A percentile compares a stretch with the other conserved stretches of the same genome.
phyloP scores from a whole-genome alignment of 176 grass and related monocot genomes.

The Oryza meridionalis region DNA sequence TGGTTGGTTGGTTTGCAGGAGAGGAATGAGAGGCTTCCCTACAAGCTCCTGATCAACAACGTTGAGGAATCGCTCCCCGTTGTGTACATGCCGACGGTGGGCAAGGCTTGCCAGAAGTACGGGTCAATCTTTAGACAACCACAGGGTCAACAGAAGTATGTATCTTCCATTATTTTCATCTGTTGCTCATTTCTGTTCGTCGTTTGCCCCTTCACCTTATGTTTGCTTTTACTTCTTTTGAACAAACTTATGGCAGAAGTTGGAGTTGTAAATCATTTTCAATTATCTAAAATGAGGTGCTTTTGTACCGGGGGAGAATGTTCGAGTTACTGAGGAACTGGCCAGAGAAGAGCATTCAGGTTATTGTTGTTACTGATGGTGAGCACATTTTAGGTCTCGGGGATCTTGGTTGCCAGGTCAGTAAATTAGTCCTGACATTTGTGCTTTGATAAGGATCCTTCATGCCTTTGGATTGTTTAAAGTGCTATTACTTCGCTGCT shows the following conservation, averaged over 20 bases:
- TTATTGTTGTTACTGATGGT: slow-evolving; percentile 91
- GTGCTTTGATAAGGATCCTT: background rate
- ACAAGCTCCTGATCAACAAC: slow-evolving; percentile 85
- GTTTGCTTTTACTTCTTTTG: too few relatives aligned
- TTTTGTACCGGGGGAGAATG: slow-evolving; percentile 61
- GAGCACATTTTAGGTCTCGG: slow-evolving; percentile 91
- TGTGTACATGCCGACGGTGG: slow-evolving; percentile 91
- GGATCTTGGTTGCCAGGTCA: slow-evolving; percentile 96
- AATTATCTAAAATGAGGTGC: background rate
- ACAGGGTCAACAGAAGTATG: slow-evolving; percentile 83
- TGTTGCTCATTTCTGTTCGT: background rate
- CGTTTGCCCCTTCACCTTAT: background rate
- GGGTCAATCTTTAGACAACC: slow-evolving; percentile 76
- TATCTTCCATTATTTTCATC: background rate
- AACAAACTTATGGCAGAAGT: too few relatives aligned
- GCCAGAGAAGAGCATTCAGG: slow-evolving; percentile 92
- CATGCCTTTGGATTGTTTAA: background rate
- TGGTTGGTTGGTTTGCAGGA: slow-evolving; percentile 52
- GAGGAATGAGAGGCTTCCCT: slow-evolving; percentile 84
- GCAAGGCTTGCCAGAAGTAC: slow-evolving; percentile 95
- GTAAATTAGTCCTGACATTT: background rate
- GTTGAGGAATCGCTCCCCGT: slow-evolving; percentile 89
- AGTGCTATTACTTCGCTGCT: background rate
- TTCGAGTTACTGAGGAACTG: slow-evolving; percentile 90
- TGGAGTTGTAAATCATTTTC: too few relatives aligned